A percentile compares a stretch with the other conserved stretches of the same genome.
These are phyloP conservation scores for Pyracantha coccinea DNA, from an alignment of 331 rosid genomes.

Conservation along the genomic window DNA sequence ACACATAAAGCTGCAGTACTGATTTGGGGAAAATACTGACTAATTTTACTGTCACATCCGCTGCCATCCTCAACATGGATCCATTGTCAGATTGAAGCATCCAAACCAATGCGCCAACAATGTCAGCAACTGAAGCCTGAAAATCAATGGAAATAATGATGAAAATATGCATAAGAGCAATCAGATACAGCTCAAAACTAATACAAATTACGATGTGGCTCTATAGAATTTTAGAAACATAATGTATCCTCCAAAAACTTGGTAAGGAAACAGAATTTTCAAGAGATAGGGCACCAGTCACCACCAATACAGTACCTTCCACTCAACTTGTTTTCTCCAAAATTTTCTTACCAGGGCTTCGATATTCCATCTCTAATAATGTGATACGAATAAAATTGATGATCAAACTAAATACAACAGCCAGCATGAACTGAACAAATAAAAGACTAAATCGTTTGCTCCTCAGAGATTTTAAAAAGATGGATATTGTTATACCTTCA, in stretches of 20 bases:
- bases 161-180: background rate
- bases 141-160: constrained; percentile 9
- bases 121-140: constrained; percentile 61
- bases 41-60: constrained; percentile 53
- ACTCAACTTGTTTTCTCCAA: background rate
- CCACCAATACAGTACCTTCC: background rate
- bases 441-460: background rate
- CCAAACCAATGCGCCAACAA: constrained; percentile 61
- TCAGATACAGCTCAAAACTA: background rate
- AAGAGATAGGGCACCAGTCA: too few relatives aligned
- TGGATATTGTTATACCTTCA: constrained; percentile 39
- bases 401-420: background rate
- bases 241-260: background rate
- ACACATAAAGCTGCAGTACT: constrained; percentile 29
- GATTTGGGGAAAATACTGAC: constrained; percentile 42
- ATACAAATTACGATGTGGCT: background rate
- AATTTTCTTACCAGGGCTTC: background rate
- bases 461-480: background rate
- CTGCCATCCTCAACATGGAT: constrained; percentile 40
- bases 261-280: background rate
- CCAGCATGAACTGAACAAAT: background rate
- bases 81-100: constrained; percentile 55
- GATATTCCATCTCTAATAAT: background rate
- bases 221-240: background rate
- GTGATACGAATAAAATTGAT: background rate